phyloP scores from a whole-genome alignment of 768 basidiomycete genomes.

The Lactifluus echinatus region DNA sequence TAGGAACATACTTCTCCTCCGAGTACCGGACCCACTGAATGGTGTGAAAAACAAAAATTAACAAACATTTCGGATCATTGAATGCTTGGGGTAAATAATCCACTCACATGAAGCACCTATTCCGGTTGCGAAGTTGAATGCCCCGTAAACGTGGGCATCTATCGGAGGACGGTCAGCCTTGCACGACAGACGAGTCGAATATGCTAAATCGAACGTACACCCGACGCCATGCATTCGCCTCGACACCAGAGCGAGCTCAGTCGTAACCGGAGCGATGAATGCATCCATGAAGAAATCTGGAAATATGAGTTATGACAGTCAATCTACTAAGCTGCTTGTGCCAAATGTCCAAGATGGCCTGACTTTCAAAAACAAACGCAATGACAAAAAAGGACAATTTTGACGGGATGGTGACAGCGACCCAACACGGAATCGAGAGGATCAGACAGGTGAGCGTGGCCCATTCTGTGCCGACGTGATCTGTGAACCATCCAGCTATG shows the following conservation, averaged over 20 bases:
- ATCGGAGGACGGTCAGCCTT: background rate
- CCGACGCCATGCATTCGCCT: constrained; percentile 53
- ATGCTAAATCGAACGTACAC: constrained; percentile 40
- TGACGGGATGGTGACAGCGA: constrained; percentile 39
- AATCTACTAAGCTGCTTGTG: background rate
- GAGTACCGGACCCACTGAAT: constrained; percentile 56
- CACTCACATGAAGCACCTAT: constrained; percentile 47
- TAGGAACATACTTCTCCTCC: constrained; percentile 52
- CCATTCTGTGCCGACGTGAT: constrained; percentile 50
- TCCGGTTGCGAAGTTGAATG: constrained; percentile 65
- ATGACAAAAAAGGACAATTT: constrained; percentile 42
- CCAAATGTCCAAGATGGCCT: constrained; percentile 16
- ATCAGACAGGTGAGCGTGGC: constrained; percentile 40
- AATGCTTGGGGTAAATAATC: no score
- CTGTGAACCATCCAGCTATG: constrained; percentile 48
- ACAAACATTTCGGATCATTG: background rate
- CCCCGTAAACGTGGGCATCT: constrained; percentile 72
- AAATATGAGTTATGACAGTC: no score
- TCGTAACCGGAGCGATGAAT: constrained; percentile 50
- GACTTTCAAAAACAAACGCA: constrained; percentile 47
- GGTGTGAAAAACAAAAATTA: background rate
- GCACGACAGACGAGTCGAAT: background rate
- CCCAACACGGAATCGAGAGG: constrained; percentile 57
- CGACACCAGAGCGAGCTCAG: constrained; percentile 58
- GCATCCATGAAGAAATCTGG: constrained; percentile 57